Evolutionary conservation across 768 basidiomycete genomes (phyloP).

Genomic region (Lyophyllum decastes): DNA sequence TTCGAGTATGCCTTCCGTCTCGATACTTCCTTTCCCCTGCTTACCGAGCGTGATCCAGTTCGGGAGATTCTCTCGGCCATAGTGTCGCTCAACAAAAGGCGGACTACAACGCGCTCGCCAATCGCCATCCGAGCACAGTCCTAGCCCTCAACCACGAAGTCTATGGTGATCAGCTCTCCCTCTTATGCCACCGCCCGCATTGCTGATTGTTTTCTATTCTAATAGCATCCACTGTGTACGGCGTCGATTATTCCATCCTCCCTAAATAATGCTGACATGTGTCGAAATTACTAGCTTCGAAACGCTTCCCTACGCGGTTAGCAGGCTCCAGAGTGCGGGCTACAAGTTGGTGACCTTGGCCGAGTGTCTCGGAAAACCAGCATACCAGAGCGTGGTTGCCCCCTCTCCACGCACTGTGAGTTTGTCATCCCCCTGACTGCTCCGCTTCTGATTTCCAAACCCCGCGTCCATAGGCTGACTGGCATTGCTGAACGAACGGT

Average conservation of each 20-base stretch:
- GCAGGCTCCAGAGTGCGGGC: constrained; percentile 35
- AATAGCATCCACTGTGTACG: constrained; percentile 26
- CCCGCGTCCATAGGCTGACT: constrained; percentile 2
- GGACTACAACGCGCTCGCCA: constrained; percentile 27
- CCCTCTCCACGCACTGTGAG: constrained; percentile 33
- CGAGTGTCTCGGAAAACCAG: constrained; percentile 38
- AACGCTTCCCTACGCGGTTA: constrained; percentile 41
- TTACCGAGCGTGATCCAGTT: constrained; percentile 22
- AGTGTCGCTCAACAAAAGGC: constrained; percentile 28
- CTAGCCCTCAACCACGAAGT: constrained; percentile 43
- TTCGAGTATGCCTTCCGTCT: constrained; percentile 29
- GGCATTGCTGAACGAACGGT: constrained; percentile 9
- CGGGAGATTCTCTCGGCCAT: constrained; percentile 37
- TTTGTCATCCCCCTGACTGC: constrained; percentile 1
- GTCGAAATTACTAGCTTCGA: constrained; percentile 21
- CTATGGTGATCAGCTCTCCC: constrained; percentile 21
- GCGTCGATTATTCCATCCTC: neutral
- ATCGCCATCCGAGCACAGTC: constrained; percentile 33
- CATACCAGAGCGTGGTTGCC: constrained; percentile 35
- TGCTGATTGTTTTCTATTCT: neutral
- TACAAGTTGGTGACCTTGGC: constrained; percentile 45
- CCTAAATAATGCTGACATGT: neutral
- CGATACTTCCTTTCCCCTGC: neutral
- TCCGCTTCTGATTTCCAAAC: neutral
- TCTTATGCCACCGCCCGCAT: neutral